Percentiles rank a stretch among this genome's conserved stretches.
Evolutionary conservation across 192 early-diverging fungal genomes (phyloP).

Genomic region (Neocallimastix lanati): DNA sequence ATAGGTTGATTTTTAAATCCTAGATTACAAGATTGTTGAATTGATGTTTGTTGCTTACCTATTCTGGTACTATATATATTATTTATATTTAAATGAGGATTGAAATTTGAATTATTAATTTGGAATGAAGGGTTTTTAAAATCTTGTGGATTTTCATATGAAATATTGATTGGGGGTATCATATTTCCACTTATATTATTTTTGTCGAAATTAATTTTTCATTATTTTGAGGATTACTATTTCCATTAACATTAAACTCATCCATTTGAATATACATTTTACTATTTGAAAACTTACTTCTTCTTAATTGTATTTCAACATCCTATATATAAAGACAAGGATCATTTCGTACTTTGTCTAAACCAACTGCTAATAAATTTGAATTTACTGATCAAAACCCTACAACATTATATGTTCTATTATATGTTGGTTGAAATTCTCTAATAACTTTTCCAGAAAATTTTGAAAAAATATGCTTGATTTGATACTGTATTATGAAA

Average conservation of each 20-base stretch:
- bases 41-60: not conserved
- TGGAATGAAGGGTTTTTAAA: not conserved
- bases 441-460: conserved; percentile 1
- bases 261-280: conserved; percentile 3
- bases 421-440: conserved; percentile 11
- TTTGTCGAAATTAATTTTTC: not conserved
- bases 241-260: conserved; percentile 5
- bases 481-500: not conserved
- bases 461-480: not conserved
- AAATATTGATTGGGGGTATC: not conserved
- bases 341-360: conserved; percentile 59
- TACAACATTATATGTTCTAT: conserved; percentile 50
- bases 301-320: conserved; percentile 23
- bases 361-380: conserved; percentile 38
- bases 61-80: not conserved
- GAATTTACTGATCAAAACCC: conserved; percentile 43
- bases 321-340: conserved; percentile 58
- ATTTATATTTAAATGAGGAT: not conserved
- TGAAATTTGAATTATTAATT: not conserved
- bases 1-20: not conserved
- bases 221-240: not conserved
- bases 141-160: not conserved
- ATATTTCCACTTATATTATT: not conserved
- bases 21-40: not conserved
- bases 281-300: not conserved